Evolutionary conservation across 2,329 filamentous ascomycete genomes (phyloP).

Genomic region (Penicillium sp.): DNA sequence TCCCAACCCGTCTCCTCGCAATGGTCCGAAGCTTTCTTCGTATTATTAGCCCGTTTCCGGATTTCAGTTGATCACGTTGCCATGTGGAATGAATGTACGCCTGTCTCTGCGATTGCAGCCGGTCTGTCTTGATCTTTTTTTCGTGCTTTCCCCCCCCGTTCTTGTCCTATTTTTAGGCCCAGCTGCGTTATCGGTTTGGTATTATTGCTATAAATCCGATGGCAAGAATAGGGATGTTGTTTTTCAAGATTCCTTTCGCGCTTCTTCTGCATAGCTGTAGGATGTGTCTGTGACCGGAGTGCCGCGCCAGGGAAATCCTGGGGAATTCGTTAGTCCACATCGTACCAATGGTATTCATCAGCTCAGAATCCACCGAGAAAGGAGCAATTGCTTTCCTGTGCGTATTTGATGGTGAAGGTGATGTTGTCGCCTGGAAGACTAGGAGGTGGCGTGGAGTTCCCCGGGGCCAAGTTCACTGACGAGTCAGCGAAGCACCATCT

Average conservation of each 20-base stretch:
- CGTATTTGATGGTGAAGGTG: neutral
- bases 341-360: neutral
- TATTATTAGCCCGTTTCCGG: constrained; percentile 2
- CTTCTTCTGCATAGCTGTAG: neutral
- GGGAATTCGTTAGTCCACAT: neutral
- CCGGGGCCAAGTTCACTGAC: neutral
- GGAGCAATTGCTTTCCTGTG: neutral
- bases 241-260: neutral
- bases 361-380: neutral
- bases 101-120: constrained; percentile 11
- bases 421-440: neutral
- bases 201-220: neutral
- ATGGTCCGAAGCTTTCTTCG: neutral
- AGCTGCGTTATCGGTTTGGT: neutral
- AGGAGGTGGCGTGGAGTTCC: neutral
- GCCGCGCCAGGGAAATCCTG: no score
- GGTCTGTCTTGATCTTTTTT: constrained; percentile 7
- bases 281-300: neutral
- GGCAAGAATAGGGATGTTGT: neutral
- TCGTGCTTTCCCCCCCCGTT: neutral
- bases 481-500: neutral
- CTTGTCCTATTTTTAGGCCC: neutral
- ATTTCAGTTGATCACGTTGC: constrained; percentile 14
- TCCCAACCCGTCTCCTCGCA: neutral
- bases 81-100: constrained; percentile 21